Conservation (phyloP, 768 basidiomycete genomes). For the Melanogaster broomeanus region DNA sequence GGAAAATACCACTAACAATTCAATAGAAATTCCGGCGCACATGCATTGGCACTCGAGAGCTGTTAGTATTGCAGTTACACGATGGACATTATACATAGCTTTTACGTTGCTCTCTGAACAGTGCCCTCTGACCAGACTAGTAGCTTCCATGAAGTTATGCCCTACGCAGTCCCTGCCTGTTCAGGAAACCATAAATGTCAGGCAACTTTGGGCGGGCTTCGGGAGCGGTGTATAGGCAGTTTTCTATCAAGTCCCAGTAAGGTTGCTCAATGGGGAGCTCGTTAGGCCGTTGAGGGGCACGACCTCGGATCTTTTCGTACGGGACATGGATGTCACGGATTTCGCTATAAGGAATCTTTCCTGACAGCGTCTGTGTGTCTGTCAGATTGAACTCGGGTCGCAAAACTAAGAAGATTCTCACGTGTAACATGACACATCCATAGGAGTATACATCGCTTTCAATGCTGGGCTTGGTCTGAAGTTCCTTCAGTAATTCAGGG, state of each 20-base stretch:
- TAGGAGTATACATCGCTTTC: constrained; percentile 8
- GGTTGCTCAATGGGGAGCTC: constrained; percentile 1
- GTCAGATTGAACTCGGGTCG: no score
- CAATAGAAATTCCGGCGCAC: no score
- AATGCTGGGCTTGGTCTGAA: not conserved
- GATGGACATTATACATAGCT: no score
- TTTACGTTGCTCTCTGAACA: no score
- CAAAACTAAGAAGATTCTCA: not conserved
- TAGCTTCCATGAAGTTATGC: not conserved
- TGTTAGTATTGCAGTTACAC: no score
- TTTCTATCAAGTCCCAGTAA: constrained; percentile 4
- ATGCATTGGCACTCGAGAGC: no score
- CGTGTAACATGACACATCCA: constrained; percentile 11
- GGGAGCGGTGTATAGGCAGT: constrained; percentile 2
- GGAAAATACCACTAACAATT: no score
- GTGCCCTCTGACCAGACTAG: not conserved
- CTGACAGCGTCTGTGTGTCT: constrained; percentile 1
- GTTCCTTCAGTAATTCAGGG: constrained; percentile 14
- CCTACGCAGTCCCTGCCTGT: not conserved
- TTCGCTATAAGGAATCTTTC: constrained; percentile 1
- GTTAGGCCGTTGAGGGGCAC: not conserved
- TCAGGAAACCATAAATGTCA: not conserved
- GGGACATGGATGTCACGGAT: constrained; percentile 1
- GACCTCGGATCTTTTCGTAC: not conserved
- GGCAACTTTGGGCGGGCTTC: not conserved